Conservation (phyloP, 371 early-diverging fungal genomes). For the Circinella minor region DNA sequence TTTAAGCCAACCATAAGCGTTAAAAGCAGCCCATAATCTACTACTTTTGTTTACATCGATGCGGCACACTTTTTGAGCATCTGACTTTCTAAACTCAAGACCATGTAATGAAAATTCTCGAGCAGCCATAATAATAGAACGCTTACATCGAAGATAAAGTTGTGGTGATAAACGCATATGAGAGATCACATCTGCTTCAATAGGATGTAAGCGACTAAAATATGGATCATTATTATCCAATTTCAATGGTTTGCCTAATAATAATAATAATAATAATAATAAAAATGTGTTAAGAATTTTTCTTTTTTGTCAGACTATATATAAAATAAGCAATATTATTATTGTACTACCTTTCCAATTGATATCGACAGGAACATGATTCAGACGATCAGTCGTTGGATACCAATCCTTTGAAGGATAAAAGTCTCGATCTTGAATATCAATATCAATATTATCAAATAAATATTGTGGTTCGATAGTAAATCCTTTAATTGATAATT, state of each 20-base stretch:
- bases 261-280: not conserved
- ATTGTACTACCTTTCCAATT: constrained; percentile 29
- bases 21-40: constrained; percentile 68
- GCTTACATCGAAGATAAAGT: constrained; percentile 66
- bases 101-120: constrained; percentile 35
- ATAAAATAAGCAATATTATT: constrained; percentile 3
- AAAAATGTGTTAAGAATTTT: not conserved
- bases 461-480: constrained; percentile 5
- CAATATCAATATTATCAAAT: constrained; percentile 25
- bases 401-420: constrained; percentile 21
- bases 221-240: constrained; percentile 31
- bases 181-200: constrained; percentile 63
- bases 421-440: constrained; percentile 19
- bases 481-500: constrained; percentile 11
- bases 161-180: constrained; percentile 65
- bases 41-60: constrained; percentile 80
- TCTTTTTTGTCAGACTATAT: not conserved
- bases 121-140: constrained; percentile 61
- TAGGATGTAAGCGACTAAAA: constrained; percentile 49
- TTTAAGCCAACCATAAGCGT: constrained; percentile 58
- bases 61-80: constrained; percentile 73
- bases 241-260: constrained; percentile 8
- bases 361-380: constrained; percentile 25
- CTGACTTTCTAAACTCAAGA: constrained; percentile 63
- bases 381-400: constrained; percentile 17